phyloP scores from a whole-genome alignment of 2,329 filamentous ascomycete species.

The Fusarium clavum region DNA sequence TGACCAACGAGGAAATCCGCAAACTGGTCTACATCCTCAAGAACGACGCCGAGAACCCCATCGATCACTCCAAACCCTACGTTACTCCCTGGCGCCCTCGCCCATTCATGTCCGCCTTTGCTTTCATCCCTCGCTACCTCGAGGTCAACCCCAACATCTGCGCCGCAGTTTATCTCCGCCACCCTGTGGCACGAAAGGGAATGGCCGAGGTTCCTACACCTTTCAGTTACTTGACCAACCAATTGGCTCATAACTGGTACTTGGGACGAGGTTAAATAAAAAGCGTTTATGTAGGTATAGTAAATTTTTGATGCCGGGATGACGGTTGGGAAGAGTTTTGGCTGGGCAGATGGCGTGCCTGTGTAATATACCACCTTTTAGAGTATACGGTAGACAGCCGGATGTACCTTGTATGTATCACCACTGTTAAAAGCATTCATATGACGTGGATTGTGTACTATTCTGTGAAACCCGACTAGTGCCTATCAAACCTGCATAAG shows the following conservation, averaged over 20 bases:
- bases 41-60: conserved; percentile 77
- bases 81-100: conserved; percentile 90
- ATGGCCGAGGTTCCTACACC: conserved; percentile 86
- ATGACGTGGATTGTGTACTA: conserved; percentile 13
- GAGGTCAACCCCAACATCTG: conserved; percentile 99
- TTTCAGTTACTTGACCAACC: conserved; percentile 75
- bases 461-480: background rate
- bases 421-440: conserved; percentile 43
- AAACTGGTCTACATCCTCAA: conserved; percentile 68
- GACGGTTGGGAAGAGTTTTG: conserved; percentile 33
- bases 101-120: conserved; percentile 89
- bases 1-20: conserved; percentile 63
- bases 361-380: conserved; percentile 50
- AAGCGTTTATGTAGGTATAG: conserved; percentile 5
- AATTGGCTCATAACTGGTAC: conserved; percentile 95
- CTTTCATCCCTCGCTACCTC: conserved; percentile 93
- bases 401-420: conserved; percentile 48
- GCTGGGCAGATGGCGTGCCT: conserved; percentile 40
- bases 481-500: background rate
- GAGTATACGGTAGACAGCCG: conserved; percentile 48
- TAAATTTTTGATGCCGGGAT: conserved; percentile 17
- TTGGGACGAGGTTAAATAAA: conserved; percentile 75
- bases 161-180: conserved; percentile 91
- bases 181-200: conserved; percentile 89
- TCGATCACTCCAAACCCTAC: conserved; percentile 84